Evolutionary conservation across 2,329 filamentous ascomycete species (phyloP).

Genomic region (Falciphora oryzae): DNA sequence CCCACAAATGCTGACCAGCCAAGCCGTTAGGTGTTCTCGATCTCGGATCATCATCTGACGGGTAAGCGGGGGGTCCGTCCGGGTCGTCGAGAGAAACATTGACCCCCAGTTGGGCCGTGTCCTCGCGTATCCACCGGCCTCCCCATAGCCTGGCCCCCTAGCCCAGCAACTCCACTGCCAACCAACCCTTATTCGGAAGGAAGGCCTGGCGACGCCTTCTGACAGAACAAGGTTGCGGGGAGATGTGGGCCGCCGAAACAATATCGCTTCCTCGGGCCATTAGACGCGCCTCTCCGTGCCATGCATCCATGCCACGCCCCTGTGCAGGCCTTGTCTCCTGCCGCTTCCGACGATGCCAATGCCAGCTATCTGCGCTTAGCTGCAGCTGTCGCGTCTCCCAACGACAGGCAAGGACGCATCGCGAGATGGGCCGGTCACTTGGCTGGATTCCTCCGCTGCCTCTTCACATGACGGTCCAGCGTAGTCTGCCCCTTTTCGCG

Average conservation of each 20-base stretch:
- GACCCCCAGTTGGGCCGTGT: too few relatives aligned
- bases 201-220: background rate
- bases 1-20: background rate
- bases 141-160: too few relatives aligned
- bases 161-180: background rate
- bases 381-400: background rate
- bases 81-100: too few relatives aligned
- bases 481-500: conserved; percentile 5
- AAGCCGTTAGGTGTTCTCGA: background rate
- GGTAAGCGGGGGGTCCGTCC: too few relatives aligned
- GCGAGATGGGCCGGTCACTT: background rate
- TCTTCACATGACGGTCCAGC: conserved; percentile 7
- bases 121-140: too few relatives aligned
- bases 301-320: background rate
- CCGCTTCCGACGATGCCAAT: background rate
- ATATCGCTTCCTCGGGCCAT: background rate
- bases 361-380: background rate
- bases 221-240: background rate
- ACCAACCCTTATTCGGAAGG: background rate
- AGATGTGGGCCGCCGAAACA: background rate
- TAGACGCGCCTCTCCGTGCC: background rate
- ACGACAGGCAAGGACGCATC: background rate
- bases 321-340: background rate
- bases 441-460: conserved; percentile 11
- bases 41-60: too few relatives aligned